A percentile compares a stretch with the other conserved stretches of the same genome.
phyloP scores from a whole-genome alignment of 257 asterid genomes.

The Penstemon davidsonii region DNA sequence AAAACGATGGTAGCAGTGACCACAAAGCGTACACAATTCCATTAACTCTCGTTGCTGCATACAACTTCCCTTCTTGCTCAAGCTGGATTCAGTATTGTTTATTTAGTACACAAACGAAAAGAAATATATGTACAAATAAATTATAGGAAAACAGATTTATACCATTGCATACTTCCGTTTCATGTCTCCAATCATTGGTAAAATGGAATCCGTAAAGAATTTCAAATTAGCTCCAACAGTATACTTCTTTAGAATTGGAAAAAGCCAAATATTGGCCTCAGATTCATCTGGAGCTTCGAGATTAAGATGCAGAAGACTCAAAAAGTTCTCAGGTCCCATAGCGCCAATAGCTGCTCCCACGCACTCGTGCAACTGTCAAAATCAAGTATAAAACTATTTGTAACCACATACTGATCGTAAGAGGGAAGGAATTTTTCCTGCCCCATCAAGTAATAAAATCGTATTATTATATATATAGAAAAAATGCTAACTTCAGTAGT shows the following conservation, averaged over 20 bases:
- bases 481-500: not conserved
- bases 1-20: slow-evolving; percentile 95
- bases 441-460: slow-evolving; percentile 3
- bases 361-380: slow-evolving; percentile 85
- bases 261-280: slow-evolving; percentile 87
- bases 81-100: slow-evolving; percentile 48
- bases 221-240: slow-evolving; percentile 66
- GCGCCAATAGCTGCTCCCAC: slow-evolving; percentile 86
- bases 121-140: not conserved
- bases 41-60: slow-evolving; percentile 61
- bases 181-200: slow-evolving; percentile 59
- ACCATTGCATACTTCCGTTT: slow-evolving; percentile 69
- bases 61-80: slow-evolving; percentile 60
- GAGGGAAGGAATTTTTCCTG: not conserved
- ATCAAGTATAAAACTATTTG: slow-evolving; percentile 19
- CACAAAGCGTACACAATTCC: slow-evolving; percentile 86
- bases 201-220: slow-evolving; percentile 61
- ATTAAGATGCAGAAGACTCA: slow-evolving; percentile 69
- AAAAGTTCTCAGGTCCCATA: slow-evolving; percentile 82
- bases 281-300: slow-evolving; percentile 63
- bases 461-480: too few relatives aligned
- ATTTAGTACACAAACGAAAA: slow-evolving; percentile 22
- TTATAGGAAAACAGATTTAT: slow-evolving; percentile 27
- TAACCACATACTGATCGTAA: slow-evolving; percentile 14
- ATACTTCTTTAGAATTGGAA: slow-evolving; percentile 84